Evolutionary conservation across 441 rosid species (phyloP), one percentile per base, ranked within the genome.

Genomic region (Rhodomyrtus psidioides): DNA sequence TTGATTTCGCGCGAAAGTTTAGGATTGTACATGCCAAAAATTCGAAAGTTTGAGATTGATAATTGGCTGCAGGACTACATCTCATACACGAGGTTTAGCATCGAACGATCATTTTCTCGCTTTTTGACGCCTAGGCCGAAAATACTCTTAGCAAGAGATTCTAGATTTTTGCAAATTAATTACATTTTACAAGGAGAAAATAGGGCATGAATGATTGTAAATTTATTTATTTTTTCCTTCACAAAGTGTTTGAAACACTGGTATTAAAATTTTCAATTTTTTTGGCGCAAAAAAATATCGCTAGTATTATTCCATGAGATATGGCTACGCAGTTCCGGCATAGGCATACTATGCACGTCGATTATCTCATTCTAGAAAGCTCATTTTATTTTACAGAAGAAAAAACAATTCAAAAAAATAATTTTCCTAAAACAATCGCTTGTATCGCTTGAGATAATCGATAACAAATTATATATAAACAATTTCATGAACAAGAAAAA

Each of bases 31-130:
- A 5, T 1, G 26, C 26, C 4, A 4, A 34, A n/a, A 65, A 17
- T 65, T 65, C 21, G 14, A 19, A 65, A 65, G 6, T 34, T 16
- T 30, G 21, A 30, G 21, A 30, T 4, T 15, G 42, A 12, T 12
- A 60, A 60, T 16, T 62, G 24, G 53, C 53, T 49, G 4, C 3
- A 3, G 53, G 53, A 46, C 51, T 12, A 16, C 4, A 59, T 15
- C 0, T 49, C 1, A 0, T 59, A 4, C 1, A 8, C 7, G 7
- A 15, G 3, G 27, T n/a, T 58, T n/a, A 58, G 14, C 4, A 13
- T 16, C 4, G 1, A n/a, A n/a, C 34, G 28, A 58, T 60, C 1
- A 28, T 15, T 59, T 27, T 6, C 12, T 27, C 23, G 3, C 8
- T 60, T 28, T 60, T 28, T 26, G 1, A 34, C 8, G 46, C 26